Evolutionary conservation across 176 grass and related monocot genomes (phyloP).

Genomic region (Guadua angustifolia): DNA sequence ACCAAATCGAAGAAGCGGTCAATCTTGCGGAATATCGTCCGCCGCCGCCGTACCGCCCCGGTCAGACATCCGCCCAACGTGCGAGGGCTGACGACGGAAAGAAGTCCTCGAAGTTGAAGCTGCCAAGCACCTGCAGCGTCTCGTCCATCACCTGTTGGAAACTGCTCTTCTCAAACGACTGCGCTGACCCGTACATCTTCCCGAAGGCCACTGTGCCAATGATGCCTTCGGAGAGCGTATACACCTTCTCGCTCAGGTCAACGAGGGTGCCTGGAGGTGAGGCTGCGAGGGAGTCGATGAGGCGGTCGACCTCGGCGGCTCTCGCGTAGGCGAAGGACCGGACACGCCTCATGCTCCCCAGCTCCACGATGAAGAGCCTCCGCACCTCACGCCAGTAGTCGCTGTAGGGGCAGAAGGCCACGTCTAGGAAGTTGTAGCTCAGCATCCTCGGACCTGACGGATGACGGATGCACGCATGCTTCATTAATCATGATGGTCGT

Average conservation of each 20-base stretch:
- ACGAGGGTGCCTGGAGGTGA: neutral
- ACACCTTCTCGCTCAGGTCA: conserved; percentile 48
- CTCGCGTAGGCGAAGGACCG: conserved; percentile 55
- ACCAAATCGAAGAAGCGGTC: conserved; percentile 53
- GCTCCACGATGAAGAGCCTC: conserved; percentile 49
- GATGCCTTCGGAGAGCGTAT: conserved; percentile 48
- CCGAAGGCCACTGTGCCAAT: conserved; percentile 68
- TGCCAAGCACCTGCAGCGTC: conserved; percentile 43
- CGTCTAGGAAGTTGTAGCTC: conserved; percentile 52
- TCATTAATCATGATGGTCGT: too few species aligned
- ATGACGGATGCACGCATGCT: neutral
- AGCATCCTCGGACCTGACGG: conserved; percentile 43
- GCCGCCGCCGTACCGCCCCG: neutral
- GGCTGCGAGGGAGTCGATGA: conserved; percentile 33
- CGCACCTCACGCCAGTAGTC: conserved; percentile 59
- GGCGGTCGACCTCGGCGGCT: conserved; percentile 38
- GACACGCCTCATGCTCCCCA: conserved; percentile 50
- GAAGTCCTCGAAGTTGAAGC: conserved; percentile 66
- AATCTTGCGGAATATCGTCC: conserved; percentile 32
- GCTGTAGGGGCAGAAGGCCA: conserved; percentile 61
- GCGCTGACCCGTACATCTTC: conserved; percentile 51
- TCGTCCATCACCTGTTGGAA: conserved; percentile 53
- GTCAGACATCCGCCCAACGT: conserved; percentile 31
- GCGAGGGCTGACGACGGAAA: conserved; percentile 39
- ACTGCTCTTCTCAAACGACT: conserved; percentile 39